Evolutionary conservation across 805 yeast genomes (phyloP), one percentile per base, ranked within the genome.

Genomic region (Starmerella sp.): DNA sequence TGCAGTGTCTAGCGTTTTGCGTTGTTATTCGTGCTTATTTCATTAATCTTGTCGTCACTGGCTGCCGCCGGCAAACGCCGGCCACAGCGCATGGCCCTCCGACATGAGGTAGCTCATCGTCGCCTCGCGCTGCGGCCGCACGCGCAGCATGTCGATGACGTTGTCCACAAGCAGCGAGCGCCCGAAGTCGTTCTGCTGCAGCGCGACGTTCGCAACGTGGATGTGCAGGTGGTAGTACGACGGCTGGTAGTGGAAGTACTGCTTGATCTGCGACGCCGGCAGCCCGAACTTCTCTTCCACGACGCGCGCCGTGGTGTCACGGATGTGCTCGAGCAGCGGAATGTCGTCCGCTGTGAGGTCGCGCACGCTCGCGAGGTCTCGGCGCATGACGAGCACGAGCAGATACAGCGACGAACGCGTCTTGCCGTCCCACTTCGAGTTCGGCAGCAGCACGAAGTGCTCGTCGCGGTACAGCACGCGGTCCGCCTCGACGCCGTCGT

Each of bases 181-280:
- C 2, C 97, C 97, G 69, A 63, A 86, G 76, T 48, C 95, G 80
- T 60, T 77, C 76, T 47, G 88, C 81, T 53, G 80, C 62, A 86
- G 86, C 17, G 70, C 74, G 6, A 85, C 74, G 63, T 86, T 84
- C 17, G 88, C 95, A 15, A 87, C 83, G 67, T 93, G 98, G 15
- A 93, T 77, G 66, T 93, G 98, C 73, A 93, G 84, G 65, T 93
- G 97, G 66, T 93, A 93, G 68, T 91, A 93, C 0, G 96, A 85
- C 0, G 98, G 98, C 61, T 90, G 97, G 68, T 93, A 72, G 62
- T 93, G 98, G 49, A 93, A 77, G 65, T 86, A 93, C 1, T 89
- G 66, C 55, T 95, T 77, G 61, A 93, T 67, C 61, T 82, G 78
- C 65, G 84, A 83, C 0, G 71, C 62, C 1, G 62, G 67, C 11